These are phyloP conservation scores for Ceratobasidium sp. DNA, from an alignment of 1,284 basidiomycete genomes.

Conservation along the genomic window DNA sequence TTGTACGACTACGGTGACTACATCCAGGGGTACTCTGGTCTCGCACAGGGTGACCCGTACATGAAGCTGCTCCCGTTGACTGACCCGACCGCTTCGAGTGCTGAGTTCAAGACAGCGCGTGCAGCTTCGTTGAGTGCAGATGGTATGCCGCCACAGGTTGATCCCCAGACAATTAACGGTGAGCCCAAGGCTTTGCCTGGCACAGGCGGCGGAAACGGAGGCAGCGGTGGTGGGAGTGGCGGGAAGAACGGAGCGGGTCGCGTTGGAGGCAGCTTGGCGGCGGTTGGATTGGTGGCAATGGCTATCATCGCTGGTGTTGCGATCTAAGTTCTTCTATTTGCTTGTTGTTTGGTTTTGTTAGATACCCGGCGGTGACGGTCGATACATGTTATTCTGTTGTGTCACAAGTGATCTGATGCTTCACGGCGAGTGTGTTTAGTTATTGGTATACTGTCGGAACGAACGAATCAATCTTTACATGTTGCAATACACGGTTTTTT, in stretches of 20 bases:
- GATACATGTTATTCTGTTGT: too few species aligned
- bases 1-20: slow-evolving; percentile 42
- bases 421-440: too few species aligned
- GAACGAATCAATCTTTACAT: too few species aligned
- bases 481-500: too few species aligned
- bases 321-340: too few species aligned
- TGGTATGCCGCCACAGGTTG: slow-evolving; percentile 39
- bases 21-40: slow-evolving; percentile 33
- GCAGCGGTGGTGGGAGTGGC: not conserved
- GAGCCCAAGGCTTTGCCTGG: slow-evolving; percentile 13
- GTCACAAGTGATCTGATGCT: too few species aligned
- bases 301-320: not conserved
- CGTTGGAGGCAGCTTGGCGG: not conserved
- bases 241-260: slow-evolving; percentile 11
- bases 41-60: slow-evolving; percentile 31
- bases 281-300: not conserved
- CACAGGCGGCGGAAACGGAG: slow-evolving; percentile 19
- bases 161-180: slow-evolving; percentile 30
- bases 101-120: slow-evolving; percentile 41
- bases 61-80: slow-evolving; percentile 43
- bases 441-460: too few species aligned
- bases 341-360: too few species aligned
- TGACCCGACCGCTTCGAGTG: slow-evolving; percentile 33
- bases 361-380: too few species aligned
- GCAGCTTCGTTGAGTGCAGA: slow-evolving; percentile 31